These are phyloP conservation scores for Citrullus colocynthis DNA, from an alignment of 306 rosid genomes.

Conservation along the genomic window DNA sequence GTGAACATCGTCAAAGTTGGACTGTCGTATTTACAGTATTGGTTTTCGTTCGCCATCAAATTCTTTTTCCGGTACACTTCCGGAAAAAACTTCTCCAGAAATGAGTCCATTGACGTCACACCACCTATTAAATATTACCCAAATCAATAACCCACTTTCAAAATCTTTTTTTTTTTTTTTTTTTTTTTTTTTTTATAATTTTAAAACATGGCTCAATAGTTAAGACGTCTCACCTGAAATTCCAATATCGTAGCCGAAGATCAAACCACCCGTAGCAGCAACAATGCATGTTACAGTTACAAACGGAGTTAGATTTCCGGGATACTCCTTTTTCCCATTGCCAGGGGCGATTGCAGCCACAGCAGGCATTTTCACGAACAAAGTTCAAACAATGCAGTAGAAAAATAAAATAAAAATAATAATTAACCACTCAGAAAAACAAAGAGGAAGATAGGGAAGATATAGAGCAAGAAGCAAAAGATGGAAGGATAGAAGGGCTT, in stretches of 20 bases:
- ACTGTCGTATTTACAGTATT: constrained; percentile 83
- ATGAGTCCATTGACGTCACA: constrained; percentile 84
- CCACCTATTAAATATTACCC: constrained; percentile 35
- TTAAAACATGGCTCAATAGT: not conserved
- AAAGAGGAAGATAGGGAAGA: not conserved
- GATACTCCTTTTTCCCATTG: constrained; percentile 28
- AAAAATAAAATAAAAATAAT: not conserved
- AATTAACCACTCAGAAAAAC: not conserved
- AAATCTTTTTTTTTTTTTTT: not conserved
- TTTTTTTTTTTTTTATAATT: not conserved
- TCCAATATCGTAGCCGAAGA: constrained; percentile 90
- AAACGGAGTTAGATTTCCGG: constrained; percentile 62
- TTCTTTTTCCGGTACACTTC: constrained; percentile 44
- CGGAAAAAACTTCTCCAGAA: constrained; percentile 58
- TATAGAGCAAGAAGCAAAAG: not conserved
- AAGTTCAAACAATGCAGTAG: not conserved
- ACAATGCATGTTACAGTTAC: constrained; percentile 65
- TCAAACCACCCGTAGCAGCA: constrained; percentile 96
- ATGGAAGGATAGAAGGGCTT: not conserved
- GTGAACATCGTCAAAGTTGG: constrained; percentile 67
- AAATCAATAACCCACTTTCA: not conserved
- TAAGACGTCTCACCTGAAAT: constrained; percentile 52
- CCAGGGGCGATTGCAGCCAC: constrained; percentile 30
- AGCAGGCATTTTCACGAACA: constrained; percentile 49
- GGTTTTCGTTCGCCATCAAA: constrained; percentile 12